Base-by-base conservation (phyloP, 2,329 filamentous ascomycete species). In the Lachnellula hyalina region DNA sequence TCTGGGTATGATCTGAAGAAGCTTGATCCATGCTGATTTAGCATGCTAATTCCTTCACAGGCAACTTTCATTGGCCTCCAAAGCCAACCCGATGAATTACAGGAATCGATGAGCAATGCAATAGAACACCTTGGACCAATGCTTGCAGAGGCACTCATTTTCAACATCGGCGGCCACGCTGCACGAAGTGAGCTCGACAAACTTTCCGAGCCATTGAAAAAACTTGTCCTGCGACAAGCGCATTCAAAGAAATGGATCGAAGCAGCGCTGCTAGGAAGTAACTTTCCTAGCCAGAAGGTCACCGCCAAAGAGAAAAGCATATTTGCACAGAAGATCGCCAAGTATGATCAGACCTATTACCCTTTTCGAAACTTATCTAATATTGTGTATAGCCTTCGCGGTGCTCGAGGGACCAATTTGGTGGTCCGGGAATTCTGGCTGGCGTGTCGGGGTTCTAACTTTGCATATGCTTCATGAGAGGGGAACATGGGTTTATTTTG, bases 341-440 rank as follows among this genome's bases (percentile, higher is more conserved):
- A 74, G 80, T 85, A 67, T 67, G 77, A 71, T n/a, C 17, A 46
- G 28, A 12, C 47, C 15, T 25, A 19, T 3, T 6, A 19, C 25
- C 15, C 5, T 15, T n/a, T 4, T 12, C n/a, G 12, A 32, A 15
- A 14, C 7, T n/a, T 19, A 14, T 51, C 34, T 53, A 51, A 60
- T 35, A 32, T 28, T 23, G 21, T 41, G 17, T 44, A 1, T 54
- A 86, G 83, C 65, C 73, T 89, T 35, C 76, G 87, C 40, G 87
- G 87, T 7, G 75, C 80, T 1, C 77, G 80, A 59, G 73, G 77
- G 49, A 89, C 86, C 3, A 88, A 85, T 59, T 78, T 84, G 52
- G 76, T 88, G 1, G 81, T 89, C 3, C 79, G 82, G 55, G 85
- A 89, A 32, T 90, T 90, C 66, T 91, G 86, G 84, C 71, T 89